Evolutionary conservation across 2,329 filamentous ascomycete species (phyloP).

Genomic region (Pseudogymnoascus sp.): DNA sequence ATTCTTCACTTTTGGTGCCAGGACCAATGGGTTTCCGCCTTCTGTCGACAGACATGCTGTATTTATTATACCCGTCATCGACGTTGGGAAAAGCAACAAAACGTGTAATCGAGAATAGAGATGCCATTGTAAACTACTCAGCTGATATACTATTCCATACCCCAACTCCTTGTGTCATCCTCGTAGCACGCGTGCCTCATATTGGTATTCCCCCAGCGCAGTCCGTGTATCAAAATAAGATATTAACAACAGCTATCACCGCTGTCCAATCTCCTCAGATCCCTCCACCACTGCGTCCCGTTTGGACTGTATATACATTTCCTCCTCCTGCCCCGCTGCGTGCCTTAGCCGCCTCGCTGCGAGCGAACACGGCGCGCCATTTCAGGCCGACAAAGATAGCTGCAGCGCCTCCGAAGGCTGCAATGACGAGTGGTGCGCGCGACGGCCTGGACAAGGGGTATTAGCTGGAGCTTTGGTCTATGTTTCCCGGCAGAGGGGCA

Average conservation of each 20-base stretch:
- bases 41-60: background rate
- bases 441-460: constrained; percentile 15
- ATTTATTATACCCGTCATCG: background rate
- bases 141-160: background rate
- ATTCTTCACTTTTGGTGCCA: background rate
- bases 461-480: background rate
- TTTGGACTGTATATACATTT: constrained; percentile 21
- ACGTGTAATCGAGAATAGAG: background rate
- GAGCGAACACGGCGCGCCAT: constrained; percentile 24
- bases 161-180: background rate
- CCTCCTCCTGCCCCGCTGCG: constrained; percentile 18
- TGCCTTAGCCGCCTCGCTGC: constrained; percentile 27
- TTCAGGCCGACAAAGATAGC: constrained; percentile 25
- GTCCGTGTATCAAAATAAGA: background rate
- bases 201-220: background rate
- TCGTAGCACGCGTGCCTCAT: background rate
- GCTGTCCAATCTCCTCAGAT: background rate
- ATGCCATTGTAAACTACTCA: constrained; percentile 1
- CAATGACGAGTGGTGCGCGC: constrained; percentile 22
- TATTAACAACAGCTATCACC: background rate
- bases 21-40: background rate
- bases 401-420: constrained; percentile 21
- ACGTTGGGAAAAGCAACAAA: background rate
- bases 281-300: constrained; percentile 24
- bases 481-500: background rate